phyloP scores from a whole-genome alignment of 352 stramenopile species.

The Plasmopara muralis region DNA sequence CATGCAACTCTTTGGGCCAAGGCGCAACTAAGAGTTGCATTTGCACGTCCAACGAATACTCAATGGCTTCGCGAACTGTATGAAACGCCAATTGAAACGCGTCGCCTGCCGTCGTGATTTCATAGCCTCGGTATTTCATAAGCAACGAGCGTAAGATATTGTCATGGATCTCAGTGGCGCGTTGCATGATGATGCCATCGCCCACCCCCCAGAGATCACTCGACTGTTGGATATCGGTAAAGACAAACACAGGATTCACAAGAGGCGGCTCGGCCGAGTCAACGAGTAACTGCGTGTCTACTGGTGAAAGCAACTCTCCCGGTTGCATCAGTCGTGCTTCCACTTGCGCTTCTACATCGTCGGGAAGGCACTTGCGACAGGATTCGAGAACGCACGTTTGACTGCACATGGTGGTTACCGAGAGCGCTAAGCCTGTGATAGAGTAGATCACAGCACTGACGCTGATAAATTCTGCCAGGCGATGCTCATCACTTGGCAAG shows the following conservation, averaged over 20 bases:
- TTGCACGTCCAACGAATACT: conserved; percentile 56
- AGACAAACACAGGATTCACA: conserved; percentile 54
- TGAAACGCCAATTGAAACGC: conserved; percentile 58
- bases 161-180: conserved; percentile 48
- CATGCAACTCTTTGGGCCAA: conserved; percentile 45
- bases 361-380: conserved; percentile 34
- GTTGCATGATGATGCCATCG: conserved; percentile 39
- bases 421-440: conserved; percentile 28
- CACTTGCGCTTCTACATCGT: conserved; percentile 39
- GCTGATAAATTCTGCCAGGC: conserved; percentile 31
- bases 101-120: conserved; percentile 53
- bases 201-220: conserved; percentile 41
- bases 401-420: conserved; percentile 42
- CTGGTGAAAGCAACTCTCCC: conserved; percentile 27
- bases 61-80: conserved; percentile 41
- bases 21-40: conserved; percentile 34
- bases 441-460: conserved; percentile 33
- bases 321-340: conserved; percentile 32
- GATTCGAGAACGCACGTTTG: conserved; percentile 33
- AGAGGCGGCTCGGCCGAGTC: conserved; percentile 30
- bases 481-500: conserved; percentile 19
- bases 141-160: conserved; percentile 37
- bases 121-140: conserved; percentile 49
- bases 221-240: conserved; percentile 61
- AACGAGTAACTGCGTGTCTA: conserved; percentile 21